Percentiles rank a stretch among this genome's conserved stretches.
phyloP scores from a whole-genome alignment of 257 asterid species.

The Przewalskia tangutica region DNA sequence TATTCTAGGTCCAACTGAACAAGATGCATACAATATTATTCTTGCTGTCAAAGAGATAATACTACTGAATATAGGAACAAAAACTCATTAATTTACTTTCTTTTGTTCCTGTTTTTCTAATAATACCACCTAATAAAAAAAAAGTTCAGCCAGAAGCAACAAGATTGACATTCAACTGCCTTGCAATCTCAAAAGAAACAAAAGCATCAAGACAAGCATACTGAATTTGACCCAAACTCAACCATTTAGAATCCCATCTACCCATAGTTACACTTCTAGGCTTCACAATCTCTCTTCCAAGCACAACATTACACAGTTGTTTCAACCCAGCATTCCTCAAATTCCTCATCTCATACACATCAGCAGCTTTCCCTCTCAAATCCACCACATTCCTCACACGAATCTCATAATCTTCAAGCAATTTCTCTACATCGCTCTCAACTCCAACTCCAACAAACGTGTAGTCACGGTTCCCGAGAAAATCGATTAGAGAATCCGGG shows the following conservation, averaged over 20 bases:
- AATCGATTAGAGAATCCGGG: not conserved
- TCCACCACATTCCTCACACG: conserved; percentile 17
- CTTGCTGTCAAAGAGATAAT: too few relatives aligned
- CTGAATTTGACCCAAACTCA: conserved; percentile 6
- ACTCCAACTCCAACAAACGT: conserved; percentile 25
- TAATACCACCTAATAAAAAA: too few relatives aligned
- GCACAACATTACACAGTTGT: conserved; percentile 12
- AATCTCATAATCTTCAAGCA: conserved; percentile 17
- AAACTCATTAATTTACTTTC: too few relatives aligned
- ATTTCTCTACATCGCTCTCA: conserved; percentile 16
- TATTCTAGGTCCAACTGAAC: too few relatives aligned
- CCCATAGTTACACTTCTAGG: conserved; percentile 11
- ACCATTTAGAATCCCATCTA: conserved; percentile 5
- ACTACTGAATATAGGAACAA: too few relatives aligned
- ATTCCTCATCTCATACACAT: not conserved
- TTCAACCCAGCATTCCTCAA: conserved; percentile 23
- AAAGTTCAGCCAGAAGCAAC: too few relatives aligned
- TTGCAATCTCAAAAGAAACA: conserved; percentile 8
- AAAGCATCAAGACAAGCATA: conserved; percentile 18
- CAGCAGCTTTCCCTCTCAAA: conserved; percentile 17
- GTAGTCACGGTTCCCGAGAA: not conserved
- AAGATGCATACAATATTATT: too few relatives aligned
- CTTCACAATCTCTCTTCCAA: conserved; percentile 16
- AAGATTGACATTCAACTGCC: not conserved
- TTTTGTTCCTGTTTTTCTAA: too few relatives aligned